Evolutionary conservation across 2,329 filamentous ascomycete genomes (phyloP), one percentile per base, ranked within the genome.

Genomic region (Phyllosticta ampelicida): DNA sequence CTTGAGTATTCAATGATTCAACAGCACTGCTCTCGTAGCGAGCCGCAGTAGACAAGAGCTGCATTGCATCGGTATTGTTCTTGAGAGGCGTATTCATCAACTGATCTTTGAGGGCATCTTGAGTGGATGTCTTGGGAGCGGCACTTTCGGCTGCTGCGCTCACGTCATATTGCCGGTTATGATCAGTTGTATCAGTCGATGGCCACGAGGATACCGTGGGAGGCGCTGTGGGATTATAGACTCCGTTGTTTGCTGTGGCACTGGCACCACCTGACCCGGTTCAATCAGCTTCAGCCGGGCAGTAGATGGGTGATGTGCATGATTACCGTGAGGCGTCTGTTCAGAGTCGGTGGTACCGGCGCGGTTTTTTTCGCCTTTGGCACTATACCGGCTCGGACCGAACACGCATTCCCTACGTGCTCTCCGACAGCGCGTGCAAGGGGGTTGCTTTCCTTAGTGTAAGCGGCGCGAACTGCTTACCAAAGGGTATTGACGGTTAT

Each of bases 331-430:
- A n/a, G 36, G 3, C 13, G 36, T n/a, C 36, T 44, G 36, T 6
- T 44, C 36, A 44, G 36, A 16, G 4, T 44, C 36, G 13, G 13
- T 3, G n/a, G 36, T n/a, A 44, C n/a, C n/a, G 36, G 36, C 36
- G 11, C n/a, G 36, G 6, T 44, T n/a, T 16, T 44, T 44, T 18
- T 53, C 20, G 9, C 55, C 55, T 23, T 51, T 48, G 13, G 55
- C 30, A 16, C 19, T 49, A 23, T 53, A 58, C 5, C 55, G 51
- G 51, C 55, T 58, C 55, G 55, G 55, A 48, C 55, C 55, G 55
- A 58, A 58, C 18, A 58, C 36, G 23, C 55, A 58, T 21, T 58
- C 55, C 18, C 53, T 53, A 26, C 55, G 48, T 10, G 55, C 55
- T n/a, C 55, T 21, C 21, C 55, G 21, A 51, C 55, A 58, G 20